phyloP scores from a whole-genome alignment of 1,139 yeast species.

The Candida gigantensis region DNA sequence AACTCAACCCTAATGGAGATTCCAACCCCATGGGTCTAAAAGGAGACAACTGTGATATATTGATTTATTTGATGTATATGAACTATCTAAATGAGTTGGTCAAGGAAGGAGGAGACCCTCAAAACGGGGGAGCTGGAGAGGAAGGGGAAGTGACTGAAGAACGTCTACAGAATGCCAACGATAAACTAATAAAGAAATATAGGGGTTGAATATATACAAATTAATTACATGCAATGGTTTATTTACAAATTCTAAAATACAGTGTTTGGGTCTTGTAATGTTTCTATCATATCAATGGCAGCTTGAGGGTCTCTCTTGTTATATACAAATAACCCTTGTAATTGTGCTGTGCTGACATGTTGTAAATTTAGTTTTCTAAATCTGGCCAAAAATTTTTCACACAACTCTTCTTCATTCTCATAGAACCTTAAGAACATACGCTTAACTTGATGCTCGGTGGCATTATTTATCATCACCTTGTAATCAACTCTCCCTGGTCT shows the following conservation, averaged over 20 bases:
- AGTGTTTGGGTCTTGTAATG: constrained; percentile 35
- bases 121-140: constrained; percentile 10
- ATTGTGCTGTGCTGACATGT: constrained; percentile 83
- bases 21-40: constrained; percentile 18
- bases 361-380: constrained; percentile 53
- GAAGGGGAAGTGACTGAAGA: constrained; percentile 14
- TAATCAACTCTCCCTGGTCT: constrained; percentile 96
- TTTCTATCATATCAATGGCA: constrained; percentile 67
- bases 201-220: constrained; percentile 22
- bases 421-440: constrained; percentile 89
- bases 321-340: constrained; percentile 93
- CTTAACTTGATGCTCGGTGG: constrained; percentile 74
- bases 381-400: constrained; percentile 60
- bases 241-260: constrained; percentile 23
- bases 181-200: constrained; percentile 26
- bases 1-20: constrained; percentile 9
- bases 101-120: constrained; percentile 11
- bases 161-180: constrained; percentile 22
- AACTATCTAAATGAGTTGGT: constrained; percentile 45
- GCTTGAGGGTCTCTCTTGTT: constrained; percentile 80
- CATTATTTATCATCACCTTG: constrained; percentile 81
- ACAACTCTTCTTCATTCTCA: constrained; percentile 60
- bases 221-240: background rate
- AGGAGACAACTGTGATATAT: constrained; percentile 43
- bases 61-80: constrained; percentile 50